A percentile compares a stretch with the other conserved stretches of the same genome.
phyloP scores from a whole-genome alignment of 2,329 filamentous ascomycete species.

The Harringtonia aguacate region DNA sequence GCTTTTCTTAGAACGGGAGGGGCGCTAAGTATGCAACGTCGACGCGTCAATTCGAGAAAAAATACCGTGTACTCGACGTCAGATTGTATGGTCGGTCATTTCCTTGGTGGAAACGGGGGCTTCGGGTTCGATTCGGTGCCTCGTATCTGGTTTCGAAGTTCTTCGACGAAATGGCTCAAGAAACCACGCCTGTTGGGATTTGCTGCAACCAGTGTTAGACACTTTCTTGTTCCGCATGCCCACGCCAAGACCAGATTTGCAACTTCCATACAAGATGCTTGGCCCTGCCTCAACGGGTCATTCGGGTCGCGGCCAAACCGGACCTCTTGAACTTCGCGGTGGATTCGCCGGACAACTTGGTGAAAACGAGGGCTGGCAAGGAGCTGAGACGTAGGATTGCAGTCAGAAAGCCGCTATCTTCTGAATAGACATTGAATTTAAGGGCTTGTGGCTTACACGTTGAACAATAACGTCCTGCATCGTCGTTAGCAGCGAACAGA shows the following conservation, averaged over 20 bases:
- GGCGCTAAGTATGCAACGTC: too few relatives aligned
- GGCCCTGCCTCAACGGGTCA: slow-evolving; percentile 38
- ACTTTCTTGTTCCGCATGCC: too few relatives aligned
- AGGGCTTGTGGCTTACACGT: neutral
- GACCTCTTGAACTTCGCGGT: slow-evolving; percentile 36
- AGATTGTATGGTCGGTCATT: too few relatives aligned
- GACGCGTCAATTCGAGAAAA: too few relatives aligned
- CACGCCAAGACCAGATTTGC: neutral
- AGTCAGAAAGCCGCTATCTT: neutral
- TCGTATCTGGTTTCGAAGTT: slow-evolving; percentile 37
- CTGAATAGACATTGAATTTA: neutral
- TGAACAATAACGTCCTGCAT: too few relatives aligned
- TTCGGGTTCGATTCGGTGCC: slow-evolving; percentile 20
- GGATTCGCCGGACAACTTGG: slow-evolving; percentile 39
- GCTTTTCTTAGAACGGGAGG: too few relatives aligned
- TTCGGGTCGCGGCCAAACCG: slow-evolving; percentile 37
- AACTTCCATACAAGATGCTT: slow-evolving; percentile 33
- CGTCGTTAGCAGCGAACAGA: too few relatives aligned
- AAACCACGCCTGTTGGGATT: slow-evolving; percentile 26
- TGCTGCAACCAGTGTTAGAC: slow-evolving; percentile 12
- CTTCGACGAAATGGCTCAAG: slow-evolving; percentile 36
- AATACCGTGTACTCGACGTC: too few relatives aligned
- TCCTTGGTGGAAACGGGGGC: too few relatives aligned
- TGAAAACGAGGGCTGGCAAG: slow-evolving; percentile 41
- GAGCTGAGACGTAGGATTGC: slow-evolving; percentile 22